A percentile compares a stretch with the other conserved stretches of the same genome.
Conservation (phyloP, 2,329 filamentous ascomycete species). For the Calonectria pseudoturangicola region DNA sequence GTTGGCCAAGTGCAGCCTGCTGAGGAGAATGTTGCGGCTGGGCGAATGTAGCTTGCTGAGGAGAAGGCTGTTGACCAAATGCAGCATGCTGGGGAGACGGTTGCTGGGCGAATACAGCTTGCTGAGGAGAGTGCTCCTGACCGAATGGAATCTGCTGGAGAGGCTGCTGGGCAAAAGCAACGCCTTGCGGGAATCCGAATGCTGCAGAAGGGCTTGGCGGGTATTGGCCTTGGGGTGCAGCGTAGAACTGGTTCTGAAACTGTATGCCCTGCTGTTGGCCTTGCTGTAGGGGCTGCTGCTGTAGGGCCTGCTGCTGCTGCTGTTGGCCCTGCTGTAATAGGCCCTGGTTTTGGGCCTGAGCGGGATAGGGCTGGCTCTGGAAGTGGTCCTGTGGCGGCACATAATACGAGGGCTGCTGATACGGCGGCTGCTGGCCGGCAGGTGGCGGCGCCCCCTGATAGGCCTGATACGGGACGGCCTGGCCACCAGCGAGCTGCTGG, state of each 20-base stretch:
- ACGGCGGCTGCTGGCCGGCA: constrained; percentile 41
- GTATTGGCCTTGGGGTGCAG: constrained; percentile 23
- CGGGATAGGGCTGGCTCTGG: constrained; percentile 25
- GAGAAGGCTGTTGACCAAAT: background rate
- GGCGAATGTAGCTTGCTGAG: constrained; percentile 31
- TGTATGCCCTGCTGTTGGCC: too few species aligned
- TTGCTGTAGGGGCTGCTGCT: too few species aligned
- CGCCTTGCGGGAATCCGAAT: background rate
- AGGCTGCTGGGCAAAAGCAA: constrained; percentile 42
- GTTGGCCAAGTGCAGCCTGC: constrained; percentile 39
- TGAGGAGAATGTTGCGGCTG: constrained; percentile 39
- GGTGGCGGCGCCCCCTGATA: constrained; percentile 34
- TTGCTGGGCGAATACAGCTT: too few species aligned
- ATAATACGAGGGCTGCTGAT: constrained; percentile 36
- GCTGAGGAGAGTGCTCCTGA: constrained; percentile 30
- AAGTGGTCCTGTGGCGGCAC: constrained; percentile 36
- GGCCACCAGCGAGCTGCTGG: constrained; percentile 41
- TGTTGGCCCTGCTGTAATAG: too few species aligned
- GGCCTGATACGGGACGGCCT: constrained; percentile 37
- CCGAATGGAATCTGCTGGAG: constrained; percentile 33
- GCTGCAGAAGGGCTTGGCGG: background rate
- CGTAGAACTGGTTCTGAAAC: constrained; percentile 11
- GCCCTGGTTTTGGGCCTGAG: constrained; percentile 30
- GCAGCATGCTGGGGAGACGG: too few species aligned
- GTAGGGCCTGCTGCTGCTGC: too few species aligned